Evolutionary conservation across 345 rosid species (phyloP), one percentile per base, ranked within the genome.

Genomic region (Cardamine resedifolia): DNA sequence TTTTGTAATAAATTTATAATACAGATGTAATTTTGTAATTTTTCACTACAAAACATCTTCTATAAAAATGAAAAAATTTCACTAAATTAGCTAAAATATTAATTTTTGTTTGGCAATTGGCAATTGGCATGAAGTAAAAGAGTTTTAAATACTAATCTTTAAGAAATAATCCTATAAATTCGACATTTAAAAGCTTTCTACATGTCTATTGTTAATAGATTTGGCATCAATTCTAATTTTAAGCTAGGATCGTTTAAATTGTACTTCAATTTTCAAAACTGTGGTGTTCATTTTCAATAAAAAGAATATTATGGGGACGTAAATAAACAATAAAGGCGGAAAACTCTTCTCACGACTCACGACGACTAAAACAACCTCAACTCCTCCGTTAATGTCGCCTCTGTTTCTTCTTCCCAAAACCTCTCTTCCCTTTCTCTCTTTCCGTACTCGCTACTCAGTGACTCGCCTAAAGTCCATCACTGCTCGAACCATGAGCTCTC

Each of bases 401-500:
- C 45, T 66, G 39, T 52, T 49, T 7, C 62, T 68, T 19, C 36
- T 60, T 51, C 64, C 73, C 20, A 64, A 71, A 71, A 41, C 69
- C 66, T 68, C 36, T 5, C 3, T 47, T 16, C 48, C 74, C 30
- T 60, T 28, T 20, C 26, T 18, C 67, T 33, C 51, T 26, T 53
- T 73, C 38, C 72, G 51, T 2, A 24, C 16, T 27, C 49, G 2
- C 60, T 44, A 2, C 56, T 52, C 70, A 58, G 52, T 27, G 52
- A 36, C 59, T 61, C 60, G 55, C 33, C 10, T 39, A 16, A 34
- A 65, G 0, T 39, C 48, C 58, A 38, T 74, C 60, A 0, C 56
- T 19, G 18, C 66, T 68, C 71, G 72, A 8, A 51, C 68, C 51
- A 78, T 78, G 81, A 68, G 44, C 63, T 48, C 72, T 24, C 69